Conservation (phyloP, 2,329 filamentous ascomycete species). For the Fusarium sp. region DNA sequence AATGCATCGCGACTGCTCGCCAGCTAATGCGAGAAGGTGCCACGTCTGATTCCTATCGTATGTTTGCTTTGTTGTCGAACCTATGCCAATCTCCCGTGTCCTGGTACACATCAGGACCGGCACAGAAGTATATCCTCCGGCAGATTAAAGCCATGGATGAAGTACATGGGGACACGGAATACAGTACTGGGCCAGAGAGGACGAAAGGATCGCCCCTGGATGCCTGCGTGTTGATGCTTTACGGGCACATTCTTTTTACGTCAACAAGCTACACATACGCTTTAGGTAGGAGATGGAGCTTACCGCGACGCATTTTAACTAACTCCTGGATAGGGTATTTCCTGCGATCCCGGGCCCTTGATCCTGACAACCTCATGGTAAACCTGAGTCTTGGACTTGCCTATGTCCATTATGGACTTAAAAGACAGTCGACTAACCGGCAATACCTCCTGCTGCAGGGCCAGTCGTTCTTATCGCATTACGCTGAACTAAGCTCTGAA, state of each 20-base stretch:
- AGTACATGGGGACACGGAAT: slow-evolving; percentile 53
- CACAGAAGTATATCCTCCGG: slow-evolving; percentile 90
- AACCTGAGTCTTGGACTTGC: slow-evolving; percentile 84
- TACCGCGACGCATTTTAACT: not conserved
- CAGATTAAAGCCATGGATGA: slow-evolving; percentile 92
- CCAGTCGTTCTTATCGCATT: slow-evolving; percentile 75
- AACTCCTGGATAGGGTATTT: slow-evolving; percentile 73
- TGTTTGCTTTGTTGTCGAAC: slow-evolving; percentile 82
- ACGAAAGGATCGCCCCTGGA: slow-evolving; percentile 64
- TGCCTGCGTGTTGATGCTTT: slow-evolving; percentile 84
- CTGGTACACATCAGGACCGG: slow-evolving; percentile 83
- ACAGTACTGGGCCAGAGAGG: not conserved
- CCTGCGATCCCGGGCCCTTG: slow-evolving; percentile 78
- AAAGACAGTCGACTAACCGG: slow-evolving; percentile 88
- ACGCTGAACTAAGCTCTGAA: slow-evolving; percentile 40
- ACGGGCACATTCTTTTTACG: slow-evolving; percentile 88
- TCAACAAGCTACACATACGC: slow-evolving; percentile 86
- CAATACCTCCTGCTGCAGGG: slow-evolving; percentile 90
- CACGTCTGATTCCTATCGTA: slow-evolving; percentile 84
- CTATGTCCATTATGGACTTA: slow-evolving; percentile 90
- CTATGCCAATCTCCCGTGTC: slow-evolving; percentile 77
- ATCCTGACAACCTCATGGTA: slow-evolving; percentile 80
- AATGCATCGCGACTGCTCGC: slow-evolving; percentile 77
- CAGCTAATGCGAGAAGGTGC: slow-evolving; percentile 87
- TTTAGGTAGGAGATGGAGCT: slow-evolving; percentile 66